Base-by-base conservation (phyloP, 2,329 filamentous ascomycete species). In the Purpureocillium takamizusanense region DNA sequence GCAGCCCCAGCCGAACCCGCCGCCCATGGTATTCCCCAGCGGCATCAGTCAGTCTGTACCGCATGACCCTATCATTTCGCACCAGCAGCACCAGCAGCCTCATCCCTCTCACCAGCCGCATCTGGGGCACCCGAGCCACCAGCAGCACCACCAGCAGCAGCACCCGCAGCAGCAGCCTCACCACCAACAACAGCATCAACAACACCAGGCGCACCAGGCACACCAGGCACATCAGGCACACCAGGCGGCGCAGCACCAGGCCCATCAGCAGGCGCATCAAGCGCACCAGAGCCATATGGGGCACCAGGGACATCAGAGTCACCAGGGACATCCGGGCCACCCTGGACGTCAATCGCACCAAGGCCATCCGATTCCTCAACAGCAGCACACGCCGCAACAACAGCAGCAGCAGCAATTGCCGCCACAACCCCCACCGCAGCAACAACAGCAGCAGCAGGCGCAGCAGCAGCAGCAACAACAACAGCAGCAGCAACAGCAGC, bases 1-100 rank as follows among this genome's bases (percentile, higher is more conserved):
- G 57, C 60, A 61, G 46, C 52, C 62, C 31, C 58, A 62, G 48
- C 46, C 59, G 12, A 58, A 59, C 33, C 53, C 56, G 25, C 53
- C 59, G 18, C 54, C 60, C 12, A 60, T 64, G 58, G 51, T 63
- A 33, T 58, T 61, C 36, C 57, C 59, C 5, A 50, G 51, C 16
- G 48, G 62, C 36, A 54, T 68, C 48, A 60, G 52, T 42, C 66
- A 67, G 47, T 52, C 63, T 35, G 61, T 66, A 37, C 60, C 63
- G 36, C 65, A 62, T 48, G 62, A 67, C 36, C 47, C 60, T 3
- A 58, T 70, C 16, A 53, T 69, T 36, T 64, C 66, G 11, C 67
- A 69, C 33, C 60, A 58, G 18, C 52, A 61, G 12, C 56, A 62
- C 28, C 59, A 56, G 28, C 52, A 60, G 21, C 49, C 47, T 16